These are phyloP conservation scores for Neckera pumila DNA, from an alignment of 225 moss, liverwort and hornwort genomes.

Conservation along the genomic window DNA sequence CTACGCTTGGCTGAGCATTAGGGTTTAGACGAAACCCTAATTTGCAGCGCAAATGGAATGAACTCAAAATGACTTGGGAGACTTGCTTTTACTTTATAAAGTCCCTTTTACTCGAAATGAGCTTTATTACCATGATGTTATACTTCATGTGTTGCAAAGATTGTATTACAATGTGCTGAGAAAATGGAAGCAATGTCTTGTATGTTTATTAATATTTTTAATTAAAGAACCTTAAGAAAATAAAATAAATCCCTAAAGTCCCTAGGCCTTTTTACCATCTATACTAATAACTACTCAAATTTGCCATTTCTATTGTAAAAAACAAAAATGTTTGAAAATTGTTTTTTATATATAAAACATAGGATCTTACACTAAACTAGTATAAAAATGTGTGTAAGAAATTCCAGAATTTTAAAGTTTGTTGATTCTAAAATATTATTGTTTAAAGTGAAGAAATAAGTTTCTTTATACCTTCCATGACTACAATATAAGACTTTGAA, in stretches of 20 bases:
- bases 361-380: accelerated
- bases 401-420: accelerated
- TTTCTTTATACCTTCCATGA: background rate
- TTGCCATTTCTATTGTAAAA: background rate
- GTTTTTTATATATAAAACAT: accelerated
- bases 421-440: background rate
- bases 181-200: background rate
- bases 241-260: accelerated
- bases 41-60: background rate
- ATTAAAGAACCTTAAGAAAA: accelerated
- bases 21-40: background rate
- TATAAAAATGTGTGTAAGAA: background rate
- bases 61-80: background rate
- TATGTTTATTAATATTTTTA: background rate
- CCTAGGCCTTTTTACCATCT: accelerated
- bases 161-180: background rate
- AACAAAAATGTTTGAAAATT: background rate
- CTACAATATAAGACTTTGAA: background rate
- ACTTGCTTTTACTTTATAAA: background rate
- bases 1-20: background rate
- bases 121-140: background rate
- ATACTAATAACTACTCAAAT: background rate
- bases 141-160: background rate
- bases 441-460: background rate
- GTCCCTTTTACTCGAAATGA: background rate